Base-by-base conservation (phyloP, 495 filamentous ascomycete genomes). In the Hypomontagnella monticulosa region DNA sequence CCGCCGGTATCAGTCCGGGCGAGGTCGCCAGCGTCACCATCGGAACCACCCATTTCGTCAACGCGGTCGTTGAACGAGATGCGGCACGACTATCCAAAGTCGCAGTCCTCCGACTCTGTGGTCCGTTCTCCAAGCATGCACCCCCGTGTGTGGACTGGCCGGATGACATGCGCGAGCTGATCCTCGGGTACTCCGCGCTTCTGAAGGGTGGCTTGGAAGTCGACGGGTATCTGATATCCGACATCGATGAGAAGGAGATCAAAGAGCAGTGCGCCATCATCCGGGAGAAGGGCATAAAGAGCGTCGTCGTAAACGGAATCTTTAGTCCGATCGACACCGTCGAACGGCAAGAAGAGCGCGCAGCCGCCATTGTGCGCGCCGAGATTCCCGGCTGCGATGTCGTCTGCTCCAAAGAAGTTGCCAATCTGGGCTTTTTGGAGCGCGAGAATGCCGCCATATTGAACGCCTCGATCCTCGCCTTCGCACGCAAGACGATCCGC, bases 1-100 rank as follows among this genome's bases (percentile, higher is more conserved):
- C 77, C 10, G 72, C 79, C 2, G 59, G 48, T 18, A 74, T 85
- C 43, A 60, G 69, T 10, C 68, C 78, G 4, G 64, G 67, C 1
- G 59, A 79, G 20, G 76, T 89, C 12, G 80, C 80, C 8, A 83
- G 79, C 55, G 84, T 88, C 4, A 86, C 84, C 18, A 84, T 89
- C 57, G 86, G 86, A 12, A 89, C 87, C 1, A 88, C 86, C 0
- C 82, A 85, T 66, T 89, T 88, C 71, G 81, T 89, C 60, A 89
- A 89, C 69, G 85, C 86, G 6, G 83, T 89, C 34, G 76, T 87
- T 6, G 83, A 87, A 69, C 72, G 79, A 7, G 85, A 89, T 69
- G 72, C 78, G 12, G 60, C 76, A 10, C 79, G 83, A 4, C 72
- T 88, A 20, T 76, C 76, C 7, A 76, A 74, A 32, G 86, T 88